A percentile compares a stretch with the other conserved stretches of the same genome.
phyloP scores from a whole-genome alignment of 495 filamentous ascomycete genomes.

The Xylaria acuta region DNA sequence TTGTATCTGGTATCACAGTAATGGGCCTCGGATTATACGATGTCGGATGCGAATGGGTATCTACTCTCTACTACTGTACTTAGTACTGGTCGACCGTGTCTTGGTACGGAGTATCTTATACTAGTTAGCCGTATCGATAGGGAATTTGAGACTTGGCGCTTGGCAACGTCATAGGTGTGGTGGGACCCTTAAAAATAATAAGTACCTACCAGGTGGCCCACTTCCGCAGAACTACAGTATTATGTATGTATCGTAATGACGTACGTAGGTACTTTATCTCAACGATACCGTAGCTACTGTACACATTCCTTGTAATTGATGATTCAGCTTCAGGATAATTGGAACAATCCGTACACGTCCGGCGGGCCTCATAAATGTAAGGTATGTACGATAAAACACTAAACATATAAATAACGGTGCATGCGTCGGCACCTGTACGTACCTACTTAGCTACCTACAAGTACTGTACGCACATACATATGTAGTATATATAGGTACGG shows the following conservation, averaged over 20 bases:
- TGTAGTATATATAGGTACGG: neutral
- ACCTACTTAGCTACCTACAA: neutral
- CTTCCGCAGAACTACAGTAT: too few species aligned
- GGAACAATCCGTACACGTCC: neutral
- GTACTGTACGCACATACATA: neutral
- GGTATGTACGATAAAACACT: neutral
- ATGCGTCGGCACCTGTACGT: too few species aligned
- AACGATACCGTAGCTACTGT: neutral
- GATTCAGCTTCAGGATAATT: neutral
- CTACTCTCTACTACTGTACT: too few species aligned
- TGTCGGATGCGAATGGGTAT: neutral
- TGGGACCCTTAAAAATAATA: neutral
- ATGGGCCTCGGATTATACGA: neutral
- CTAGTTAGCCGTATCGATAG: neutral
- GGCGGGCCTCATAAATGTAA: neutral
- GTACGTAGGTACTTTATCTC: neutral
- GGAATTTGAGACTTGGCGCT: slow-evolving; percentile 10
- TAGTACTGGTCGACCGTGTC: too few species aligned
- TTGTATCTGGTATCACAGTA: neutral
- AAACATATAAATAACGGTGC: neutral
- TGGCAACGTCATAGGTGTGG: slow-evolving; percentile 1
- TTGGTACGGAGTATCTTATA: too few species aligned
- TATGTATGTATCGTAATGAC: too few species aligned
- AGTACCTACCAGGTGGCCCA: too few species aligned
- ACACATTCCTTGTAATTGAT: neutral